Evolutionary conservation across 495 filamentous ascomycete genomes (phyloP).

Genomic region (Podospora fimiseda): DNA sequence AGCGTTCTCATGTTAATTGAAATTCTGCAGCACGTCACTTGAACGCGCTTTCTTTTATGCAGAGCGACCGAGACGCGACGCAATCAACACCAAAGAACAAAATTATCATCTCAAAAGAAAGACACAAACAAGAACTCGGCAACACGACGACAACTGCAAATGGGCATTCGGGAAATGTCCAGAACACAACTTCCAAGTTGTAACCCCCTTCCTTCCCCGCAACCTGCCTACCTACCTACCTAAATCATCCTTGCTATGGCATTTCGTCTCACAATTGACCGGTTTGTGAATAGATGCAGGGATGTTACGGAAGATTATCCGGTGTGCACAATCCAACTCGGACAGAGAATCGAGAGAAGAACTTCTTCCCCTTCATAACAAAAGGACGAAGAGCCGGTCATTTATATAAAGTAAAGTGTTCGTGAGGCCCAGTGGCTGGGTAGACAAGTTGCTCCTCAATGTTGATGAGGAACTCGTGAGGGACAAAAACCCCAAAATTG

Average conservation of each 20-base stretch:
- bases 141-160: not conserved
- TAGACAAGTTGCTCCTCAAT: too few relatives aligned
- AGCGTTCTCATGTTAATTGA: slow-evolving; percentile 10
- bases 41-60: slow-evolving; percentile 13
- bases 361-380: too few relatives aligned
- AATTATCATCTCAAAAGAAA: not conserved
- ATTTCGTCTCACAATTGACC: not conserved
- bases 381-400: too few relatives aligned
- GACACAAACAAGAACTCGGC: not conserved
- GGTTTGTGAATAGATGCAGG: not conserved
- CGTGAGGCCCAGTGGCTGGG: too few relatives aligned
- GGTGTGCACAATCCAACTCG: not conserved
- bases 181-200: not conserved
- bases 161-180: not conserved
- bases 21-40: slow-evolving; percentile 11
- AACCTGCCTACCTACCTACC: not conserved
- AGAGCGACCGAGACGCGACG: slow-evolving; percentile 9
- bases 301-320: not conserved
- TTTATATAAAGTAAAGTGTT: too few relatives aligned
- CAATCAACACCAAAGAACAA: not conserved
- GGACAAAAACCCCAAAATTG: not conserved
- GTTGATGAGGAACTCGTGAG: not conserved
- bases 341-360: too few relatives aligned
- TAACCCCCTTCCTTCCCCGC: not conserved
- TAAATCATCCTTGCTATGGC: not conserved